Percentiles rank a stretch among this genome's conserved stretches.
phyloP scores from a whole-genome alignment of 768 basidiomycete genomes.

The Leucocoprinus leucothites region DNA sequence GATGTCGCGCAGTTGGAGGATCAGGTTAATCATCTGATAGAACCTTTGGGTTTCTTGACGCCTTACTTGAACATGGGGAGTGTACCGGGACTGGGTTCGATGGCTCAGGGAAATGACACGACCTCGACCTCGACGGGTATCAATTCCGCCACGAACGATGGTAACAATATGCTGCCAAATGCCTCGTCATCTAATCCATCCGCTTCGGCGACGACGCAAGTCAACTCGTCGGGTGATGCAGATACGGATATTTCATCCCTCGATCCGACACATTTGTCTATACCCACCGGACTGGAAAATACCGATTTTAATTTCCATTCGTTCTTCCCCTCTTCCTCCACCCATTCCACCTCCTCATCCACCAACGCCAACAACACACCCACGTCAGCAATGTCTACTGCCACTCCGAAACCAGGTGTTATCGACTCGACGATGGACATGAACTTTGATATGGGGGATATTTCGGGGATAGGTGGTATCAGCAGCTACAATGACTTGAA shows the following conservation, averaged over 20 bases:
- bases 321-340: conserved; percentile 20
- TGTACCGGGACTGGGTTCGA: not conserved
- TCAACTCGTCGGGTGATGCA: not conserved
- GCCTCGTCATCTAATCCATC: too few species aligned
- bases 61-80: not conserved
- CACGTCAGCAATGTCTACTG: too few species aligned
- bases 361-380: not conserved
- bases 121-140: not conserved
- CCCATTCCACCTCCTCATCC: not conserved
- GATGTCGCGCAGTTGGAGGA: conserved; percentile 70
- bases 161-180: too few species aligned
- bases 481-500: conserved; percentile 8
- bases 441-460: conserved; percentile 1
- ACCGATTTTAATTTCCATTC: conserved; percentile 26
- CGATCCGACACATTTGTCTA: not conserved
- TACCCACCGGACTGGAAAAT: not conserved
- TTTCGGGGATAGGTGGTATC: not conserved
- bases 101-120: not conserved
- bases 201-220: not conserved
- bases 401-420: not conserved
- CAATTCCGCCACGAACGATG: too few species aligned
- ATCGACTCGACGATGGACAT: conserved; percentile 11
- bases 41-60: not conserved
- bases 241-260: conserved; percentile 4
- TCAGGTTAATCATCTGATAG: conserved; percentile 67